Base-by-base conservation (phyloP, 306 rosid species). In the Vigna unguiculata region DNA sequence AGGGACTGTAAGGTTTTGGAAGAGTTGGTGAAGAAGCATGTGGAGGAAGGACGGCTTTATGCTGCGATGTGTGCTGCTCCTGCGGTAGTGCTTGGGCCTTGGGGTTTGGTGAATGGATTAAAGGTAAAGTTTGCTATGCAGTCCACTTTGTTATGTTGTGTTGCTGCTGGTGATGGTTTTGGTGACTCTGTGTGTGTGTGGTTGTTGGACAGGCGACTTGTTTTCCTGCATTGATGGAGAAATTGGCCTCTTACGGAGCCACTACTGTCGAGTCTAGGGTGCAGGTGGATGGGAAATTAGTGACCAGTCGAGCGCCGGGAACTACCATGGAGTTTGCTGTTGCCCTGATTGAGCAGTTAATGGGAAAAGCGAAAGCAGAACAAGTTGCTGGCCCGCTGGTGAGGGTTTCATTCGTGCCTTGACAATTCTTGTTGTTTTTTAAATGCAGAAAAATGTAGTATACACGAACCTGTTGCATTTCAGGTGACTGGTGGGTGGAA, bases 21-120 rank as follows among this genome's bases (percentile, higher is more conserved):
- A 60, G 76, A 30, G 52, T 69, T 81, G 52, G 84, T 81, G 75
- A 81, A 75, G 71, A 81, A 75, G 80, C 98, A 92, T 63, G 98
- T 92, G 9, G 82, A 84, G 41, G 88, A 90, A 24, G 96, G 95
- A 64, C 84, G 87, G 82, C 90, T 85, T 61, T 90, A 89, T 78
- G 91, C 97, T 6, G 98, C 96, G 3, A 83, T 94, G 1, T 94
- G 97, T 83, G 97, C 97, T 84, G 90, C 98, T 67, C 98, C 98
- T 65, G 98, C 96, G 0, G 96, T 84, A 81, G 93, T 83, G 21
- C 88, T 94, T 77, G 98, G 90, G 55, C 82, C 91, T 13, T 94
- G 98, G 98, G 97, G 96, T 65, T 80, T 94, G 69, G 82, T 94
- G 32, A 92, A 90, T 82, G 98, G 98, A 17, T 67, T 89, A 88